phyloP scores from a whole-genome alignment of 2,329 filamentous ascomycete genomes.

The Dothistroma pini region DNA sequence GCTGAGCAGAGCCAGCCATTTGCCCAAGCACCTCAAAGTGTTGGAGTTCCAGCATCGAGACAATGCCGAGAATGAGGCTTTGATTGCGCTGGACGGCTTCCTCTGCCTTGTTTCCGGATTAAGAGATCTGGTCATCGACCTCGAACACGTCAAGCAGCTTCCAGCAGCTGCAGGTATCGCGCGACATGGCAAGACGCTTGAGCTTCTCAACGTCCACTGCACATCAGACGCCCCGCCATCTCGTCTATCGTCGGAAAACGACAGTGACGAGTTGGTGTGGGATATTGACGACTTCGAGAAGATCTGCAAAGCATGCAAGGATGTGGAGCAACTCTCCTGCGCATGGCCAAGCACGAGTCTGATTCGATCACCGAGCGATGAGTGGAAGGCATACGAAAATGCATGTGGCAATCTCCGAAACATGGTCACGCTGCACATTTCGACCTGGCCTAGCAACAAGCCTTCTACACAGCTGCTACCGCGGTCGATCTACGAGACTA shows the following conservation, averaged over 20 bases:
- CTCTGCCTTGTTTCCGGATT: constrained; percentile 46
- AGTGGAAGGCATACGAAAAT: constrained; percentile 43
- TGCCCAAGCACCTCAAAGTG: constrained; percentile 45
- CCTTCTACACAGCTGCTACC: constrained; percentile 40
- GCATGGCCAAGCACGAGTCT: constrained; percentile 46
- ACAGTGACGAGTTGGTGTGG: constrained; percentile 46
- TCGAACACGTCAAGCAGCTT: constrained; percentile 40
- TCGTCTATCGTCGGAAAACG: constrained; percentile 15
- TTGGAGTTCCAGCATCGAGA: constrained; percentile 49
- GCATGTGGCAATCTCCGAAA: constrained; percentile 31
- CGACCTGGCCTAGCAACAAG: constrained; percentile 46
- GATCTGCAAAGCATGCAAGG: constrained; percentile 44
- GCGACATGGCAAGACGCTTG: constrained; percentile 46
- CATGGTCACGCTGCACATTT: constrained; percentile 47
- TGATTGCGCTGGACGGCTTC: constrained; percentile 47
- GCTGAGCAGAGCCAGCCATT: constrained; percentile 43
- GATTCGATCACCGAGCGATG: constrained; percentile 39
- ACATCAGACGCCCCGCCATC: constrained; percentile 20
- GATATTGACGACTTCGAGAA: constrained; percentile 43
- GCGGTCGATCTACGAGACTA: constrained; percentile 44
- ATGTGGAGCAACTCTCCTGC: constrained; percentile 46
- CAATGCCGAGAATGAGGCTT: constrained; percentile 45
- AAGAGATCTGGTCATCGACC: constrained; percentile 43
- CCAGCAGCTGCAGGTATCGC: constrained; percentile 43
- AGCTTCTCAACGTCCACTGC: constrained; percentile 44